These are phyloP conservation scores for Chamaecrista fasciculata DNA, from an alignment of 306 rosid genomes.

Conservation along the genomic window DNA sequence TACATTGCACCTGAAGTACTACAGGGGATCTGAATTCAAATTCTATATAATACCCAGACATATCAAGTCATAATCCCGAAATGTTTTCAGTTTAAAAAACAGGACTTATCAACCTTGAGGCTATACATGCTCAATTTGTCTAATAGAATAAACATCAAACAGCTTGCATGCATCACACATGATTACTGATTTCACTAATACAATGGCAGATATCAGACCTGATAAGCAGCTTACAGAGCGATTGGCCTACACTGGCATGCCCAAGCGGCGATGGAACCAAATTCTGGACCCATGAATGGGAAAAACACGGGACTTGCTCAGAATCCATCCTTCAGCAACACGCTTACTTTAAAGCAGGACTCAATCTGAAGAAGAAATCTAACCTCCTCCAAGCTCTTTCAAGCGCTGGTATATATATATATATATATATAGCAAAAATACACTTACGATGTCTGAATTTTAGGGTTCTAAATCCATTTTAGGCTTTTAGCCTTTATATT, in stretches of 20 bases:
- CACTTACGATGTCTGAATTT: too few species aligned
- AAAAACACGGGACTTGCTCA: slow-evolving; percentile 69
- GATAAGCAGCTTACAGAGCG: slow-evolving; percentile 35
- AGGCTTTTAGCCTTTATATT: too few species aligned
- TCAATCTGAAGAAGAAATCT: slow-evolving; percentile 40
- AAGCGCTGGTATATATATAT: slow-evolving; percentile 35
- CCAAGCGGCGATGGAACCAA: slow-evolving; percentile 46
- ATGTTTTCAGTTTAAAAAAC: background rate
- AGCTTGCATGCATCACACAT: background rate
- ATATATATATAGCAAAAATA: too few species aligned
- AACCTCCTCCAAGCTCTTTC: slow-evolving; percentile 49
- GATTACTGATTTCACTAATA: background rate
- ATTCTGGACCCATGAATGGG: slow-evolving; percentile 67
- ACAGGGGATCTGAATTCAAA: background rate
- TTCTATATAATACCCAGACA: background rate
- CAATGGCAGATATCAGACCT: slow-evolving; percentile 34
- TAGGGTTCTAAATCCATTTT: too few species aligned
- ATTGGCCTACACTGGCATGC: slow-evolving; percentile 64
- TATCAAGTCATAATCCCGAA: background rate
- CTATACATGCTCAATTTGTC: background rate
- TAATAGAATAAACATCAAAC: background rate
- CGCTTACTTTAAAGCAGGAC: slow-evolving; percentile 51
- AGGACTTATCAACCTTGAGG: background rate
- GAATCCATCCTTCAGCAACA: slow-evolving; percentile 55
- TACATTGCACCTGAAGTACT: background rate